A percentile compares a stretch with the other conserved stretches of the same genome.
phyloP scores from a whole-genome alignment of 2,329 filamentous ascomycete genomes.

The Aphanocladium album region DNA sequence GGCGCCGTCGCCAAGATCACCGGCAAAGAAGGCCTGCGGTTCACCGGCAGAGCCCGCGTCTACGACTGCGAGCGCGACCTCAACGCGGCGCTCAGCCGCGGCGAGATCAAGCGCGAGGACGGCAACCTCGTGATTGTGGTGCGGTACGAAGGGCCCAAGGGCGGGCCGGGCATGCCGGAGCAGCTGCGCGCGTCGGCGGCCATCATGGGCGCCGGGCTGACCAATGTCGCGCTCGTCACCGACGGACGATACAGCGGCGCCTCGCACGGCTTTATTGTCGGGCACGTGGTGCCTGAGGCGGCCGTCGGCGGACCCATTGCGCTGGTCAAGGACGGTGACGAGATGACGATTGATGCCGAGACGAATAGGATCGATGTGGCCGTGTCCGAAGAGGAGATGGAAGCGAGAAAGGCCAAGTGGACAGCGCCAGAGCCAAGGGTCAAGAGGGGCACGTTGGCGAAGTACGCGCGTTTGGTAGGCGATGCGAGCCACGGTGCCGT shows the following conservation, averaged over 20 bases:
- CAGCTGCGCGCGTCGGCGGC: constrained; percentile 83
- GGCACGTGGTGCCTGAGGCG: constrained; percentile 88
- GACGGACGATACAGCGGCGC: constrained; percentile 88
- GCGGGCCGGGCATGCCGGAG: constrained; percentile 94
- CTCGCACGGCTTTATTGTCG: constrained; percentile 88
- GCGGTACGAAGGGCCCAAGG: constrained; percentile 88
- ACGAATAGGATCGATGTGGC: constrained; percentile 67
- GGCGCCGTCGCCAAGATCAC: constrained; percentile 89
- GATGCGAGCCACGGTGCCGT: constrained; percentile 90
- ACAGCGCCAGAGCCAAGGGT: constrained; percentile 65
- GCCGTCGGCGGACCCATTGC: constrained; percentile 85
- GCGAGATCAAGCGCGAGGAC: constrained; percentile 44
- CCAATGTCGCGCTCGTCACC: constrained; percentile 84
- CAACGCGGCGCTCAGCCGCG: constrained; percentile 68
- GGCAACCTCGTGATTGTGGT: constrained; percentile 88
- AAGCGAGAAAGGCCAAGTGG: constrained; percentile 60
- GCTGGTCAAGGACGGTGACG: constrained; percentile 72
- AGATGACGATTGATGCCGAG: constrained; percentile 80
- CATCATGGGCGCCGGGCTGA: constrained; percentile 87
- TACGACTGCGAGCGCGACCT: constrained; percentile 82
- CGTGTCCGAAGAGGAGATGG: constrained; percentile 66
- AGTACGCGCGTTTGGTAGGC: constrained; percentile 82
- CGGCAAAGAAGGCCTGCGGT: constrained; percentile 78
- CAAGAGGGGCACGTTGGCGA: constrained; percentile 78
- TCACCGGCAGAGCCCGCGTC: constrained; percentile 71